Evolutionary conservation across 768 basidiomycete species (phyloP), one percentile per base, ranked within the genome.

Genomic region (Leccinum variicolor): DNA sequence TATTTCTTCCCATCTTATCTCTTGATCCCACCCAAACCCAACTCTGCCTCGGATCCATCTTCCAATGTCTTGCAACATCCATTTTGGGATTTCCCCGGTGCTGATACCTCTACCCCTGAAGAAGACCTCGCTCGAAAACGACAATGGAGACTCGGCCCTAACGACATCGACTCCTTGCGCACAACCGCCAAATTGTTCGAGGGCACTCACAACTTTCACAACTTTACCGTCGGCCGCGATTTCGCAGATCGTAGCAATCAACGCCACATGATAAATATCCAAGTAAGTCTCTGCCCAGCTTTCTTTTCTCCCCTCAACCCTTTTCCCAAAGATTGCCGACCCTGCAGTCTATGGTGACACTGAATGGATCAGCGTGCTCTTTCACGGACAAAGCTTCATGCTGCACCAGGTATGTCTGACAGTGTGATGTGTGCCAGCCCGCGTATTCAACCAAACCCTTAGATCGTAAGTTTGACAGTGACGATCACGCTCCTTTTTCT

Each of bases 321-420:
- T 11, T 28, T 21, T 54, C n/a, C 28, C 10, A 58, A 54, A 94
- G 92, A 76, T 95, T 46, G 76, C 81, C 6, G 91, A 96, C 51
- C 95, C 96, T n/a, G 84, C 81, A 4, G 89, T 96, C 3, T 88
- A 93, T 60, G 93, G 91, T 21, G 87, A 86, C 39, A 95, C 90
- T 2, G 96, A 99, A 68, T 98, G 96, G 95, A 84, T 98, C 46
- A 90, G 89, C 47, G 86, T 98, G 19, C 77, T 90, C 58, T 89
- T 97, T 70, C 94, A 98, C 69, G 97, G 96, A 0, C 97, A 99
- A 73, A 94, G 92, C 65, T 99, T 99, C 73, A 98, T 99, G 97
- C 75, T 99, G 54, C 96, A 99, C 72, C 97, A 99, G 79, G 94
- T 94, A 65, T 53, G 80, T 75, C n/a, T 31, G 67, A 62, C 48